These are phyloP conservation scores for Akebia trifoliata DNA, from an alignment of 164 flowering plant genomes.

Conservation along the genomic window DNA sequence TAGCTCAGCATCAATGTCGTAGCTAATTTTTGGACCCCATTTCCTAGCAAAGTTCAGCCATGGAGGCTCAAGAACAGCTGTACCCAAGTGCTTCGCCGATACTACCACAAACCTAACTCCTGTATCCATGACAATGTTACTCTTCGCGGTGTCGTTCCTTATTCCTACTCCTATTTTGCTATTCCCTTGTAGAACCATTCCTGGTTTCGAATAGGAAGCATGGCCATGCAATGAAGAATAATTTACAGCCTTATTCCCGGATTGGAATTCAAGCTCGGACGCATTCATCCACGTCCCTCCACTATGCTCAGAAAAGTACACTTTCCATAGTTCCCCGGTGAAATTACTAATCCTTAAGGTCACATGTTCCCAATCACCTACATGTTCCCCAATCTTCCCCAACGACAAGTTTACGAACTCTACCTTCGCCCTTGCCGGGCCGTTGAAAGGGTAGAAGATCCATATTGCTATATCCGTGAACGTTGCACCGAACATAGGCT, in stretches of 20 bases:
- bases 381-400: slow-evolving; percentile 52
- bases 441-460: slow-evolving; percentile 82
- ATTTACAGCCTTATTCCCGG: slow-evolving; percentile 31
- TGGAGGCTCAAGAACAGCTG: slow-evolving; percentile 23
- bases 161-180: slow-evolving; percentile 31
- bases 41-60: slow-evolving; percentile 28
- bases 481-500: slow-evolving; percentile 69
- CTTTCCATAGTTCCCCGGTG: slow-evolving; percentile 40
- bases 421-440: slow-evolving; percentile 39
- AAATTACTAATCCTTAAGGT: slow-evolving; percentile 54
- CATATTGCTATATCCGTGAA: slow-evolving; percentile 69
- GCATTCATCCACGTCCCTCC: slow-evolving; percentile 38
- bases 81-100: slow-evolving; percentile 29
- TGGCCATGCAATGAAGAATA: slow-evolving; percentile 53
- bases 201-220: slow-evolving; percentile 34
- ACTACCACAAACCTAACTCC: slow-evolving; percentile 23
- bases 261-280: slow-evolving; percentile 36
- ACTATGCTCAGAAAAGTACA: slow-evolving; percentile 40
- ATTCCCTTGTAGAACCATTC: slow-evolving; percentile 35
- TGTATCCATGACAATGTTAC: slow-evolving; percentile 29
- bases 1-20: slow-evolving; percentile 17
- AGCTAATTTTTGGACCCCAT: slow-evolving; percentile 35
- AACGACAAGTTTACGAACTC: slow-evolving; percentile 26
- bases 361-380: slow-evolving; percentile 65
- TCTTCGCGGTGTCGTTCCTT: slow-evolving; percentile 37